Evolutionary conservation across 192 early-diverging fungal species (phyloP), one percentile per base, ranked within the genome.

Genomic region (Coemansia sp.): DNA sequence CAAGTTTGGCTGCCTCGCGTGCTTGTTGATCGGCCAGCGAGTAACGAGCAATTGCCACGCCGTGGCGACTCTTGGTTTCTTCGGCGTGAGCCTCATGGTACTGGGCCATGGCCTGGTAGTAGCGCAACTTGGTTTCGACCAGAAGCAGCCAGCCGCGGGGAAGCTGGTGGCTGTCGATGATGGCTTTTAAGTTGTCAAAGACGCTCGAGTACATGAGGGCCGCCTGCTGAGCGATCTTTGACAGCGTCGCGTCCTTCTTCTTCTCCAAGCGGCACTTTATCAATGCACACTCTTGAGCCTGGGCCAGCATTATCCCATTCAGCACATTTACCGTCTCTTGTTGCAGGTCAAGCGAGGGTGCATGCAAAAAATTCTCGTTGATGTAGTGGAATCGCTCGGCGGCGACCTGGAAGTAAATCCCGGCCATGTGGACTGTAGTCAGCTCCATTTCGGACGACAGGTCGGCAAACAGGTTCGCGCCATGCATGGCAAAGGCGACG

Each of bases 351-450:
- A 89, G 83, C 8, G 93, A 94, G 0, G 97, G 97, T 22, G 97
- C 94, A 69, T 99, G 97, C 60, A 98, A 78, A 76, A 99, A 99
- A 80, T 96, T 99, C 66, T 99, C 95, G 78, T 93, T 97, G 82
- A 99, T 98, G 74, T 92, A 98, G 40, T 89, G 82, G 80, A 95
- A 96, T 55, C 95, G 88, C 24, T 93, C 94, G n/a, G 97, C 97
- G 1, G 95, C 89, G 4, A 91, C 91, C 71, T 97, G 96, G 61
- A 97, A 92, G 76, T 93, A 95, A 72, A 95, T 91, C 65, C 89
- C 94, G 1, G 94, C 91, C 50, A 87, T 83, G 76, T 94, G 95
- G 37, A 93, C 83, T 1, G 91, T 91, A 8, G 66, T 75, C 49
- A 69, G 40, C 37, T 78, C 76, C 65, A 66, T 52, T 34, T 78